These are phyloP conservation scores for Diaporthe citrichinensis DNA, from an alignment of 2,329 filamentous ascomycete species.

Conservation along the genomic window DNA sequence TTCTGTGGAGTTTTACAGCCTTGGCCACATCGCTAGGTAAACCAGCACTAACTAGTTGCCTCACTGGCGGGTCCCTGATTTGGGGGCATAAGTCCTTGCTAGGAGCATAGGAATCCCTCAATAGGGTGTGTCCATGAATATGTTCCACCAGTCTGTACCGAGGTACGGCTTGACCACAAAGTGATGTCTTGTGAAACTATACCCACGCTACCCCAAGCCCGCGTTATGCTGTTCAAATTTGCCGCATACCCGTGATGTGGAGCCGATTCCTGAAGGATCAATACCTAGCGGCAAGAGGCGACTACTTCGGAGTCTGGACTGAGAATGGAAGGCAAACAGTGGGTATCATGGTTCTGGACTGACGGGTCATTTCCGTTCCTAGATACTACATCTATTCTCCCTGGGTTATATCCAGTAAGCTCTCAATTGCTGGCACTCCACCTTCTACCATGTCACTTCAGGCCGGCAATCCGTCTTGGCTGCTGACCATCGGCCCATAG, in stretches of 20 bases:
- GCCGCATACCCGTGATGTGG: not conserved
- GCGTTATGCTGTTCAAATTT: not conserved
- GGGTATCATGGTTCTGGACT: not conserved
- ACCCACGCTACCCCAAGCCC: too few relatives aligned
- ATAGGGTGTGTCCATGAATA: not conserved
- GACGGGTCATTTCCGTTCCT: not conserved
- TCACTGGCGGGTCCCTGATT: too few relatives aligned
- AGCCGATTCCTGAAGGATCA: not conserved
- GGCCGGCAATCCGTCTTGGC: slow-evolving; percentile 18
- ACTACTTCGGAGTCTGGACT: not conserved
- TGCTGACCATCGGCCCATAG: not conserved
- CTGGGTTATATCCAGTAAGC: not conserved
- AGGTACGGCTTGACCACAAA: not conserved
- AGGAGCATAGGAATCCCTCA: not conserved
- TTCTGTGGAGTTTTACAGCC: too few relatives aligned
- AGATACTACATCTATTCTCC: not conserved
- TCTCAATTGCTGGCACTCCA: not conserved
- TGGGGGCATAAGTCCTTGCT: not conserved
- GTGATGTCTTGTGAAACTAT: too few relatives aligned
- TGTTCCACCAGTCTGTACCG: not conserved
- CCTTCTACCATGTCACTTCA: slow-evolving; percentile 26
- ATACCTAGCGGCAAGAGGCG: not conserved
- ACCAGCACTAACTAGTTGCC: too few relatives aligned
- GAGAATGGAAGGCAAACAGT: not conserved
- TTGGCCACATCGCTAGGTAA: too few relatives aligned